These are phyloP conservation scores for Chaetomiaceae sp. DNA, from an alignment of 2,329 filamentous ascomycete species.

Conservation along the genomic window DNA sequence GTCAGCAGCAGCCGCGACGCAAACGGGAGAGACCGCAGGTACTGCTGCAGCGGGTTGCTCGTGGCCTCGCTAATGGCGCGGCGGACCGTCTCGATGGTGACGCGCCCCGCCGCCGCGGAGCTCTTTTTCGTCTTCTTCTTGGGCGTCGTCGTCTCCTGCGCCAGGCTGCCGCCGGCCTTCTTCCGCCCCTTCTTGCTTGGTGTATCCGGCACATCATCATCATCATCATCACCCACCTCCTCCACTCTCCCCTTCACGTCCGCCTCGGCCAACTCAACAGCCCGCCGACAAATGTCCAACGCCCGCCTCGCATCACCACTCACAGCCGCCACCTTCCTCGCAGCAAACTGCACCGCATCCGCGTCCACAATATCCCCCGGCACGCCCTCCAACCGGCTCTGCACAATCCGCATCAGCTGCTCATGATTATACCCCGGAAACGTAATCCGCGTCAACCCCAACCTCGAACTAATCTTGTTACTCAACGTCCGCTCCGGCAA, in stretches of 20 bases:
- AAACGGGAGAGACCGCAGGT: slow-evolving; percentile 75
- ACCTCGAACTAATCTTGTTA: slow-evolving; percentile 94
- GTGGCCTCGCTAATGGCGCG: slow-evolving; percentile 94
- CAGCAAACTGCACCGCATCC: slow-evolving; percentile 93
- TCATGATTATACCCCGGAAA: slow-evolving; percentile 97
- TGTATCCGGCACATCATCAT: slow-evolving; percentile 38
- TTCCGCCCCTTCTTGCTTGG: slow-evolving; percentile 50
- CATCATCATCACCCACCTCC: slow-evolving; percentile 21
- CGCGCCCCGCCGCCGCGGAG: slow-evolving; percentile 45
- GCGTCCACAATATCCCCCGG: slow-evolving; percentile 84
- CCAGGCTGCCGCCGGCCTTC: slow-evolving; percentile 2
- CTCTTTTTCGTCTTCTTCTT: slow-evolving; percentile 33
- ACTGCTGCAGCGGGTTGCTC: slow-evolving; percentile 84
- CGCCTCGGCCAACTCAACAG: slow-evolving; percentile 89
- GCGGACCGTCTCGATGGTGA: slow-evolving; percentile 91
- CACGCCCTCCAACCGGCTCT: slow-evolving; percentile 85
- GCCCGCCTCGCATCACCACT: slow-evolving; percentile 89
- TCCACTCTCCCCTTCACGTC: slow-evolving; percentile 43
- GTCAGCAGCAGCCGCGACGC: slow-evolving; percentile 80
- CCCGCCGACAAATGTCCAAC: slow-evolving; percentile 89
- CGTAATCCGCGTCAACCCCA: slow-evolving; percentile 87
- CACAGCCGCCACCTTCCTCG: slow-evolving; percentile 92
- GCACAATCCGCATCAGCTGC: slow-evolving; percentile 95
- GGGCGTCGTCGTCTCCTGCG: slow-evolving; percentile 16
- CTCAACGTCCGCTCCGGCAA: slow-evolving; percentile 90